Evolutionary conservation across 2,329 filamentous ascomycete genomes (phyloP).

Genomic region (Fusarium phyllophilum): DNA sequence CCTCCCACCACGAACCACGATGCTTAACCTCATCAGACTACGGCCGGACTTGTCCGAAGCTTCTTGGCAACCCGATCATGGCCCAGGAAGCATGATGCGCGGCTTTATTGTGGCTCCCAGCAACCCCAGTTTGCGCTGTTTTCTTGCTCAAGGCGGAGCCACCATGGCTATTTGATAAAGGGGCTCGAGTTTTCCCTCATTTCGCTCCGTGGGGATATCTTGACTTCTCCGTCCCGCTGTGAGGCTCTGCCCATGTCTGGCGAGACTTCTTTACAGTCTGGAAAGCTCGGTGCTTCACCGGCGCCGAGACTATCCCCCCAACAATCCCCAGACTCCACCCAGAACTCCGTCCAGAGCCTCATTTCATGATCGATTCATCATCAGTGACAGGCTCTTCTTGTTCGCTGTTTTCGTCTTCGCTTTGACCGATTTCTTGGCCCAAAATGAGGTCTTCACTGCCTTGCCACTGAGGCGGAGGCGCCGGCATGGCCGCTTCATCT

Average conservation of each 20-base stretch:
- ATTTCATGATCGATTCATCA: constrained; percentile 36
- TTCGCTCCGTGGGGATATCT: constrained; percentile 26
- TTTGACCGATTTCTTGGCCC: constrained; percentile 56
- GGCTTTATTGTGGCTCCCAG: constrained; percentile 39
- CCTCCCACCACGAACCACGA: constrained; percentile 27
- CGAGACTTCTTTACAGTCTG: constrained; percentile 23
- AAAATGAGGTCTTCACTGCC: constrained; percentile 72
- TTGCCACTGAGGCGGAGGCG: constrained; percentile 73
- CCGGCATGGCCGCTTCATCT: constrained; percentile 69
- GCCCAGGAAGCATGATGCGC: constrained; percentile 38
- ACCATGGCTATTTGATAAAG: constrained; percentile 36
- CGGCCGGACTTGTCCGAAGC: constrained; percentile 44
- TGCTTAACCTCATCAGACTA: constrained; percentile 38
- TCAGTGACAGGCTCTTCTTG: constrained; percentile 34
- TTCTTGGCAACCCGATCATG: constrained; percentile 41
- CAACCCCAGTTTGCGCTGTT: constrained; percentile 35
- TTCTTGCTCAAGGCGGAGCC: constrained; percentile 36
- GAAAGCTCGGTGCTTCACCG: constrained; percentile 47
- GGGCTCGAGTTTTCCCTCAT: constrained; percentile 37
- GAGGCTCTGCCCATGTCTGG: constrained; percentile 34
- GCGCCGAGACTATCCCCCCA: constrained; percentile 39
- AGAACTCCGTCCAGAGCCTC: constrained; percentile 31
- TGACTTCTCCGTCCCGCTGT: constrained; percentile 7
- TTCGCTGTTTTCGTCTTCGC: constrained; percentile 48
- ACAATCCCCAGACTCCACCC: constrained; percentile 35